Base-by-base conservation (phyloP, 306 rosid genomes). In the Acacia melanoxylon region DNA sequence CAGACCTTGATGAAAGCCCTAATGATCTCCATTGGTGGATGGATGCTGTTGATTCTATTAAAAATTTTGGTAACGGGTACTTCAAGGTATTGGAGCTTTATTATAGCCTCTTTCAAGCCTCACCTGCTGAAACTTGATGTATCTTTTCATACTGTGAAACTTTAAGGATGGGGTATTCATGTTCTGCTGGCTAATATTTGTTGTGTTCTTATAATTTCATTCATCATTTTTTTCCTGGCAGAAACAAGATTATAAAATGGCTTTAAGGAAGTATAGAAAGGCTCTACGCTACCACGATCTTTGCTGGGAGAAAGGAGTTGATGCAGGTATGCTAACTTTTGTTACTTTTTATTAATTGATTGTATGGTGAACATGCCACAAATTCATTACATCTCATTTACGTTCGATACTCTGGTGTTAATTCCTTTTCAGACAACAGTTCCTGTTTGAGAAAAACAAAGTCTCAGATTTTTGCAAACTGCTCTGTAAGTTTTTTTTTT, bases 261-360 rank as follows among this genome's bases (percentile, higher is more conserved):
- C 97, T 79, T 88, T 90, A 27, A 89, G 84, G 80, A 94, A 94
- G 90, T 94, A 94, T 76, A 77, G 97, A 5, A 94, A 94, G 88
- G 90, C 97, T 49, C 83, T 94, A 48, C 92, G 94, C 72, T 94
- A 91, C 85, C 90, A 90, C 37, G 98, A 94, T 82, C 85, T 92
- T 68, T 94, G 98, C 85, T 94, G 98, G 98, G 98, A 94, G 88
- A 94, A 91, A 41, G 96, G 90, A 48, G 92, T 94, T 19, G 91
- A 94, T 79, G 97, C 91, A 89, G 98, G 98, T 90, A 19, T 77
- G 84, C 68, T 37, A 49, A 25, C 48, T n/a, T 68, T 73, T 37
- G 24, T 40, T 78, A 22, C 29, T 67, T 61, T 73, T 14, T 29
- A 4, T 68, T 80, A 49, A 70, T 78, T 44, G 51, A 68, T 66